Evolutionary conservation across 805 yeast species (phyloP).

Genomic region (Kazachstania africana): DNA sequence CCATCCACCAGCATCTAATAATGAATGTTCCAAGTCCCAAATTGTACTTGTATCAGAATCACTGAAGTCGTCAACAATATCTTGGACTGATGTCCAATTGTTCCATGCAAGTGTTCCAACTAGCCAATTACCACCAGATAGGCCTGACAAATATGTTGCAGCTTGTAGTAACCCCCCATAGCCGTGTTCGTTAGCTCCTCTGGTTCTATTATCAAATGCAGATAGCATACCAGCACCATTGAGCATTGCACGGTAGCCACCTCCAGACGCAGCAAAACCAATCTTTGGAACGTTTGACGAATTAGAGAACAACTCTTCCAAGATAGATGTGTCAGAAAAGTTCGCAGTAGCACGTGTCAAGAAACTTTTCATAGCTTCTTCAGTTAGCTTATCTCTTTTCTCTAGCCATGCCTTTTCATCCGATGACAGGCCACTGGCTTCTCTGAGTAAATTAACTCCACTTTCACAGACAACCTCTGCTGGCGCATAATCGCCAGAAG

Average conservation of each 20-base stretch:
- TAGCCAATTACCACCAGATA: constrained; percentile 82
- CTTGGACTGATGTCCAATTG: constrained; percentile 62
- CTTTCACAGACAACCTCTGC: constrained; percentile 45
- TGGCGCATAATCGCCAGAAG: constrained; percentile 51
- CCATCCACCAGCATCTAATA: constrained; percentile 52
- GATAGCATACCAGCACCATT: constrained; percentile 78
- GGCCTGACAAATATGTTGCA: constrained; percentile 60
- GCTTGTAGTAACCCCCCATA: constrained; percentile 67
- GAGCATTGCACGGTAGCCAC: constrained; percentile 87
- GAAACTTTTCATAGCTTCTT: constrained; percentile 33
- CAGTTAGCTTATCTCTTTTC: constrained; percentile 34
- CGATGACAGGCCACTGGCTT: constrained; percentile 33
- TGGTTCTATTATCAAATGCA: constrained; percentile 71
- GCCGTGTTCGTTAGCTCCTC: constrained; percentile 39
- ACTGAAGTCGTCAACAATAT: constrained; percentile 31
- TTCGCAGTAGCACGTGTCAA: constrained; percentile 30
- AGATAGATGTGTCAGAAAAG: constrained; percentile 8
- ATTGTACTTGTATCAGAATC: constrained; percentile 32
- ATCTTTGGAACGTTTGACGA: constrained; percentile 30
- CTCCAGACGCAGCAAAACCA: constrained; percentile 66
- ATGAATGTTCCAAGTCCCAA: constrained; percentile 59
- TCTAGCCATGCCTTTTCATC: constrained; percentile 41
- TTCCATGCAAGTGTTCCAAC: constrained; percentile 57
- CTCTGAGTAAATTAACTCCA: constrained; percentile 29
- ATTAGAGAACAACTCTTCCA: constrained; percentile 13